A percentile compares a stretch with the other conserved stretches of the same genome.
Conservation (phyloP, 1,284 basidiomycete species). For the Pterula multifida region DNA sequence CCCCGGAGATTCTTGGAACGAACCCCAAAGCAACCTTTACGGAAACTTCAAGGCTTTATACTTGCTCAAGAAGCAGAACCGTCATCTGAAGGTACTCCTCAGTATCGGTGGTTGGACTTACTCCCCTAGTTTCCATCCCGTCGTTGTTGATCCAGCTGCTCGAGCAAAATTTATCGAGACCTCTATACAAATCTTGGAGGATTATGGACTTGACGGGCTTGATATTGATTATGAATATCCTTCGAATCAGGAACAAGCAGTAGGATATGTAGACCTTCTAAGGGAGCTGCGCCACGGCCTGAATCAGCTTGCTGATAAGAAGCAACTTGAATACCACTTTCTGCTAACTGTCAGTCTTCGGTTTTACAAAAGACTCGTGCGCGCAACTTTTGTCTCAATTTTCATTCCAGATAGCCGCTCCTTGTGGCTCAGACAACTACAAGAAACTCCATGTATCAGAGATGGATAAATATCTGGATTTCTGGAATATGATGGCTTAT, state of each 20-base stretch:
- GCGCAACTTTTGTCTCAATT: background rate
- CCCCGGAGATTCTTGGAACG: constrained; percentile 78
- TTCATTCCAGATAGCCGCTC: constrained; percentile 65
- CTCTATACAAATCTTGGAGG: constrained; percentile 72
- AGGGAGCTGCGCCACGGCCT: constrained; percentile 58
- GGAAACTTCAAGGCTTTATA: constrained; percentile 93
- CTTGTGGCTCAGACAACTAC: constrained; percentile 86
- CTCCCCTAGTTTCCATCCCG: constrained; percentile 67
- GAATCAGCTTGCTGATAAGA: constrained; percentile 52
- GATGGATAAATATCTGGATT: constrained; percentile 84
- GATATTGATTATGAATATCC: constrained; percentile 87
- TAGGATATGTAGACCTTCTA: constrained; percentile 62
- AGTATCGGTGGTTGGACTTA: constrained; percentile 92
- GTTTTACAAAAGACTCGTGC: background rate
- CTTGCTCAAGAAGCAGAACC: constrained; percentile 76
- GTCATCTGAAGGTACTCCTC: constrained; percentile 77
- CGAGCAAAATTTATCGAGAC: constrained; percentile 71
- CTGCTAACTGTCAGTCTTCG: constrained; percentile 52
- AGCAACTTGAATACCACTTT: constrained; percentile 51
- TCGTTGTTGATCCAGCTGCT: constrained; percentile 50
- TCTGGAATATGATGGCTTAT: constrained; percentile 97
- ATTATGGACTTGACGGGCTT: constrained; percentile 63
- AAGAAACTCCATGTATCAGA: constrained; percentile 64
- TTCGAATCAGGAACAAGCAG: constrained; percentile 53
- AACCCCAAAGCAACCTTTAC: constrained; percentile 75